These are phyloP conservation scores for Cryptococcus sp. DNA, from an alignment of 1,284 basidiomycete genomes.

Conservation along the genomic window DNA sequence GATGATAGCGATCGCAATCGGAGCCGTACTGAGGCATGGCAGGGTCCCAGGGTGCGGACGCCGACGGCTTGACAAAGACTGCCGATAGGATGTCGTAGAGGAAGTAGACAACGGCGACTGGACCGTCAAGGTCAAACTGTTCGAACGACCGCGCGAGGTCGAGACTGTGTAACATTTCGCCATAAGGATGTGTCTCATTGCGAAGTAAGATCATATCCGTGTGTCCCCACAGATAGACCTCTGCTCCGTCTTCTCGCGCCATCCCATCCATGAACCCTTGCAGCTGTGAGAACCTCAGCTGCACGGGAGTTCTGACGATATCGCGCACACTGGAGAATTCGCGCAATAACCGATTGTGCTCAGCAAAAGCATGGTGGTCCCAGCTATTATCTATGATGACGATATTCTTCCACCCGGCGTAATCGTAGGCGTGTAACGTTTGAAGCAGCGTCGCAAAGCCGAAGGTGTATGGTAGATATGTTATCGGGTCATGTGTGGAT, in stretches of 20 bases:
- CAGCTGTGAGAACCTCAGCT: constrained; percentile 17
- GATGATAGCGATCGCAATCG: too few relatives aligned
- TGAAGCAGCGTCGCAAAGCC: constrained; percentile 15
- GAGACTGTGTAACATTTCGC: too few relatives aligned
- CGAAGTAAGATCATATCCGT: constrained; percentile 12
- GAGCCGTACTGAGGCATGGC: constrained; percentile 2
- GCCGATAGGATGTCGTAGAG: constrained; percentile 13
- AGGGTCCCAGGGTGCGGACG: constrained; percentile 15
- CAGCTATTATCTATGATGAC: constrained; percentile 21
- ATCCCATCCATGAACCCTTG: constrained; percentile 13
- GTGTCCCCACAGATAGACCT: constrained; percentile 17
- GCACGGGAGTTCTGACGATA: constrained; percentile 12
- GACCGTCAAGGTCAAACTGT: background rate
- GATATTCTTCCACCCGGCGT: constrained; percentile 13
- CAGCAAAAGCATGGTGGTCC: constrained; percentile 9
- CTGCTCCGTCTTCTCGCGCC: background rate
- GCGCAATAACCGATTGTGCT: background rate
- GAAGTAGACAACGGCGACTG: constrained; percentile 15
- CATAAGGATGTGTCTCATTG: background rate
- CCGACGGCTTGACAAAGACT: constrained; percentile 7
- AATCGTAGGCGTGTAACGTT: constrained; percentile 15
- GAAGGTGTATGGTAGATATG: constrained; percentile 18
- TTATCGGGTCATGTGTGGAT: background rate
- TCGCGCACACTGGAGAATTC: constrained; percentile 1
- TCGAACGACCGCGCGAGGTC: too few relatives aligned